Evolutionary conservation across 2,329 filamentous ascomycete genomes (phyloP), one percentile per base, ranked within the genome.

Genomic region (Fusarium palustre): DNA sequence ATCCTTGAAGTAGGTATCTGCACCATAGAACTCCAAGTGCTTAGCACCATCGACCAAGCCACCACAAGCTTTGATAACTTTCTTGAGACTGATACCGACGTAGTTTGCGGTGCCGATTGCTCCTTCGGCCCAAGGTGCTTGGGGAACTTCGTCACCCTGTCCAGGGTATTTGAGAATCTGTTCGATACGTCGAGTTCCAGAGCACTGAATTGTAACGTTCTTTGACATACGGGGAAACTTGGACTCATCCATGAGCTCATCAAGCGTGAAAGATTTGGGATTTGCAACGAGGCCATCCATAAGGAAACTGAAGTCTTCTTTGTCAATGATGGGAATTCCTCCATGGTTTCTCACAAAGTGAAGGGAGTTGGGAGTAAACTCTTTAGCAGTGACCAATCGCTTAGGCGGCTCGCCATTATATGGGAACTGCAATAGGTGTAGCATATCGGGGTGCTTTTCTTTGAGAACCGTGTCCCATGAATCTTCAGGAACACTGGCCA

Each of bases 321-420:
- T 79, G 11, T 91, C 84, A 55, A 92, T 91, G 10, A 86, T 80
- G 0, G 91, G 91, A 20, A 93, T 88, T 0, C 90, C 90, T 12
- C 91, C 90, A 65, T 93, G 91, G 62, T 93, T 93, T 10, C 91
- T 83, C 1, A 93, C 87, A 68, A 91, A 93, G 68, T 89, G 86
- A 0, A 77, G 70, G 1, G 69, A 48, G 64, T 91, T 93, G 0
- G 84, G 80, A 0, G 91, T 93, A 39, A 92, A 83, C 0, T 85
- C 82, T 18, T 83, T 83, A 1, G 84, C 83, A 1, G 77, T 79
- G 6, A 89, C 83, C 0, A 91, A 80, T 3, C 85, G 82, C 66
- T 89, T 86, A 0, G 87, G 87, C 0, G 88, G 84, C 64, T 90
- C 88, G 1, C 87, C 88, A 39, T 90, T 90, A 75, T 90, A 90